Percentiles rank a stretch among this genome's conserved stretches.
These are phyloP conservation scores for Diaporthe destruens DNA, from an alignment of 2,329 filamentous ascomycete species.

Conservation along the genomic window DNA sequence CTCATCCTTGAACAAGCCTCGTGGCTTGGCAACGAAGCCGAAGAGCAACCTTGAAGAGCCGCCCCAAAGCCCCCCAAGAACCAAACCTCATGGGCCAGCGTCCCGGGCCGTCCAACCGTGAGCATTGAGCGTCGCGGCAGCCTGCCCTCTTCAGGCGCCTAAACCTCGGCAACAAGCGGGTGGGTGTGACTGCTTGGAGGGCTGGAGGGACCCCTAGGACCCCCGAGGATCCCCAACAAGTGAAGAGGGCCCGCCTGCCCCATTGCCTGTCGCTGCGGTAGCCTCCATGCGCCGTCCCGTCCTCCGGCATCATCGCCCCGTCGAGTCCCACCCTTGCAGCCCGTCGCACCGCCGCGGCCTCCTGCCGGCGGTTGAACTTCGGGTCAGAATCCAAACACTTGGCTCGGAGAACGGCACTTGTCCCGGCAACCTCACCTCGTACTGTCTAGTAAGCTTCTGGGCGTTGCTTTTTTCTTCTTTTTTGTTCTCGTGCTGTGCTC, in stretches of 20 bases:
- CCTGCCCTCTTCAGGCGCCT: slow-evolving; percentile 37
- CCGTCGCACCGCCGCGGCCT: slow-evolving; percentile 39
- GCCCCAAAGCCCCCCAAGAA: not conserved
- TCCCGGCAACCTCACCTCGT: not conserved
- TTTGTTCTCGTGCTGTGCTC: not conserved
- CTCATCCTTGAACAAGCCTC: slow-evolving; percentile 4
- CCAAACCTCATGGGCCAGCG: slow-evolving; percentile 7
- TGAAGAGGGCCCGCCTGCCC: not conserved
- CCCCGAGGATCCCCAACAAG: not conserved
- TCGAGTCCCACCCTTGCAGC: slow-evolving; percentile 21
- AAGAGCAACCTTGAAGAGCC: not conserved
- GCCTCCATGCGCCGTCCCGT: slow-evolving; percentile 33
- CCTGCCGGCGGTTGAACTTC: slow-evolving; percentile 40
- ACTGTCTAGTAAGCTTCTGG: not conserved
- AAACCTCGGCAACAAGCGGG: slow-evolving; percentile 37
- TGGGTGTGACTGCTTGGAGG: slow-evolving; percentile 8
- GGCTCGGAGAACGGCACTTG: slow-evolving; percentile 1
- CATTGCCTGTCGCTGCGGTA: slow-evolving; percentile 13
- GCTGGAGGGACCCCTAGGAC: not conserved
- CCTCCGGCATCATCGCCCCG: slow-evolving; percentile 23
- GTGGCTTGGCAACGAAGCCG: slow-evolving; percentile 20
- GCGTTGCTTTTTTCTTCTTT: not conserved
- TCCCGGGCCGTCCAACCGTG: slow-evolving; percentile 39
- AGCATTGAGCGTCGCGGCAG: slow-evolving; percentile 30
- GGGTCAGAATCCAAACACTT: not conserved